Percentiles rank a stretch among this genome's conserved stretches.
Evolutionary conservation across 2,329 filamentous ascomycete species (phyloP).

Genomic region (Cytospora paraplurivora): DNA sequence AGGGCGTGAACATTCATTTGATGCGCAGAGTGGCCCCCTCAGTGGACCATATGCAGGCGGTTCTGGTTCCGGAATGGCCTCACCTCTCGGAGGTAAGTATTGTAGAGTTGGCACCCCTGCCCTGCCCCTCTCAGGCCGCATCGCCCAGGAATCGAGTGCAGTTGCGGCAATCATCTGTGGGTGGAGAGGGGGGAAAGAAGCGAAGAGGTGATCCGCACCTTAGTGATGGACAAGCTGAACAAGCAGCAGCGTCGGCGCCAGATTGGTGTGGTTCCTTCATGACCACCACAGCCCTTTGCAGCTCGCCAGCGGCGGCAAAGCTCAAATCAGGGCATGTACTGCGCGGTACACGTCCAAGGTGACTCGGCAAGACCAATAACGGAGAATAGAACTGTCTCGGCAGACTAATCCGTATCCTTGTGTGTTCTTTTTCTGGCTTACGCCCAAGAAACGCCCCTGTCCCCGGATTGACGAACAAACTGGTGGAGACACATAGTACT

Average conservation of each 20-base stretch:
- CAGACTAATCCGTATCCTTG: too few relatives aligned
- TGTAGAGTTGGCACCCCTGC: background rate
- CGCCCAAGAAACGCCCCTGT: background rate
- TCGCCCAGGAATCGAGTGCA: background rate
- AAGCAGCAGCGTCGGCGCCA: slow-evolving; percentile 6
- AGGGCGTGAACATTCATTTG: slow-evolving; percentile 15
- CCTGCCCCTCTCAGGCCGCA: background rate
- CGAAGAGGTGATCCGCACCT: background rate
- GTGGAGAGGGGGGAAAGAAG: background rate
- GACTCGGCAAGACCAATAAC: background rate
- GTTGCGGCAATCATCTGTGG: background rate
- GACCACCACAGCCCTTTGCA: background rate
- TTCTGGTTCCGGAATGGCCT: slow-evolving; percentile 21
- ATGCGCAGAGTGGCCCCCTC: slow-evolving; percentile 6
- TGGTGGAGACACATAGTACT: slow-evolving; percentile 3
- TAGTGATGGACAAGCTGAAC: background rate
- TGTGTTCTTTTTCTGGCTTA: too few relatives aligned
- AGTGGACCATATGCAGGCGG: slow-evolving; percentile 18
- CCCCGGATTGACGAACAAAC: background rate
- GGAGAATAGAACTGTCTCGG: too few relatives aligned
- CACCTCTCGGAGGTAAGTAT: background rate
- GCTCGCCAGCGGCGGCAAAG: slow-evolving; percentile 3
- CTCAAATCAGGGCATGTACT: background rate
- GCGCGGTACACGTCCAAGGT: background rate
- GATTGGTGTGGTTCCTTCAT: slow-evolving; percentile 18